Conservation (phyloP, 331 rosid species). For the Malus hybrid region DNA sequence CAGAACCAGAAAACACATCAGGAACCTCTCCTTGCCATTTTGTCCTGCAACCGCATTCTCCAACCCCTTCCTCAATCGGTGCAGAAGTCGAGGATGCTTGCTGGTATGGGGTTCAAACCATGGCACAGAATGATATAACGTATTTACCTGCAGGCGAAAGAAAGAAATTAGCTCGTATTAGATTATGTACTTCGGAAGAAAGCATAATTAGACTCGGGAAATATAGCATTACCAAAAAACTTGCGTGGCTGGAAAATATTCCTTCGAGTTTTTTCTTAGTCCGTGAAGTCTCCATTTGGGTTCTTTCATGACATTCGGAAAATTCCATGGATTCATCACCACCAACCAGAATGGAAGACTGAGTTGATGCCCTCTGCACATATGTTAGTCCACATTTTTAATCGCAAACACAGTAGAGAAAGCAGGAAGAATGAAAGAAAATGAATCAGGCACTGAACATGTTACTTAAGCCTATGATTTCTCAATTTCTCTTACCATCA, state of each 20-base stretch:
- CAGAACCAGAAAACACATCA: background rate
- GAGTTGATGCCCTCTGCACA: conserved; percentile 1
- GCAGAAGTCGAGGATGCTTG: background rate
- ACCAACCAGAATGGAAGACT: conserved; percentile 1
- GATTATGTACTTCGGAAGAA: background rate
- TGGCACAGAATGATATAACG: background rate
- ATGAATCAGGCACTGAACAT: background rate
- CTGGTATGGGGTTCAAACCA: background rate
- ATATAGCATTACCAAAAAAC: conserved; percentile 3
- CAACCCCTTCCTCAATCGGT: background rate
- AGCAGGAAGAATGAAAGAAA: background rate
- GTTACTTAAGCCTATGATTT: background rate
- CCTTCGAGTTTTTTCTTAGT: background rate
- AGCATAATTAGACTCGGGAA: background rate
- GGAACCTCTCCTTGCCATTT: conserved; percentile 2
- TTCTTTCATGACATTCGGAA: background rate
- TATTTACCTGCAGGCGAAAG: conserved; percentile 9
- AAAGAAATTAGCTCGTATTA: background rate
- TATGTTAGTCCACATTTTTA: background rate
- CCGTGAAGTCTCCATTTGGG: conserved; percentile 1
- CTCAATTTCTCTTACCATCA: conserved; percentile 52
- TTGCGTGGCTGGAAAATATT: background rate
- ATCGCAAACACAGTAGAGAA: background rate
- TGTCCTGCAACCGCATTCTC: conserved; percentile 7
- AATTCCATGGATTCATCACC: background rate